Base-by-base conservation (phyloP, 1,284 basidiomycete genomes). In the Apiotrichum montevideense region DNA sequence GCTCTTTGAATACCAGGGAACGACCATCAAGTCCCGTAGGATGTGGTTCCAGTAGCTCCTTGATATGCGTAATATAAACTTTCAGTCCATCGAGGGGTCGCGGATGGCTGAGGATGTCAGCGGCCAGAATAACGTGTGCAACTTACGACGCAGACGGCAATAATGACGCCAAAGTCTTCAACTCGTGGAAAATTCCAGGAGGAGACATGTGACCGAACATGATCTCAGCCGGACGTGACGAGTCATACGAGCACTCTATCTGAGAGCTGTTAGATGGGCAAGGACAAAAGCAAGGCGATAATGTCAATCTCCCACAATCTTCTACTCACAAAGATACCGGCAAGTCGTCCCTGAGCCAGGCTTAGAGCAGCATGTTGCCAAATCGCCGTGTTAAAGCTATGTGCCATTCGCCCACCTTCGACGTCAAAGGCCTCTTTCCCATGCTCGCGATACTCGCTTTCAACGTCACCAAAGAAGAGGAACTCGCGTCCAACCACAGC, bases 181-280 rank as follows among this genome's bases (percentile, higher is more conserved):
- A 54, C 56, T 77, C 75, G 53, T 69, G 61, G 52, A 69, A 66
- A 10, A 77, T 46, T 1, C 59, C 67, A 1, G 69, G 67, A 3
- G 75, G 74, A 4, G 63, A 68, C 9, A 77, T 55, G 49, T 77
- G 75, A 2, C 75, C 75, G 52, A 69, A 77, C 72, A 76, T 72
- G 13, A 72, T 54, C 46, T 66, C 58, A 10, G 63, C 61, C 2
- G 70, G 67, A 41, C 74, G 63, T 2, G 68, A 61, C 5, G 68
- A 68, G 40, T 72, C 68, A 46, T 77, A 77, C 1, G 74, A 76
- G 63, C 75, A 77, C 68, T 77, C 75, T 47, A 77, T 72, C 75
- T 77, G 59, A 8, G 11, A 29, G 29, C 29, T 29, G 29, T 29
- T 29, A 29, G 29, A 29, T 29, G 29, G 33, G 5, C n/a, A 49